Evolutionary conservation across 805 yeast species (phyloP), one percentile per base, ranked within the genome.

Genomic region (Metschnikowia drakensbergensis): DNA sequence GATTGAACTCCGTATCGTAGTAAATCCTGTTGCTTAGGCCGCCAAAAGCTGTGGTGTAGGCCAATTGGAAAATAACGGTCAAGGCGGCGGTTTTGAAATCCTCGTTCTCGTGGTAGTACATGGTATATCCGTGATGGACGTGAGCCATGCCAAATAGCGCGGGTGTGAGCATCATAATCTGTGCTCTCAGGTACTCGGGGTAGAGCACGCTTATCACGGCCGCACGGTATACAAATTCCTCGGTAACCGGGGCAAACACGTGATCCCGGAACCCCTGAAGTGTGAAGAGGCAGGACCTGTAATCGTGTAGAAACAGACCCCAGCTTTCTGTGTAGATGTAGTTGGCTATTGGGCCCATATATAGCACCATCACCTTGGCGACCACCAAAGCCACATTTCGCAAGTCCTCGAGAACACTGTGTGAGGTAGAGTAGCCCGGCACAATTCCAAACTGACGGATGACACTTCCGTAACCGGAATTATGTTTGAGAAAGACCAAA

Each of bases 131-230:
- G 61, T 88, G 96, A 60, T 88, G 92, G 23, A 85, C 43, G 64
- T 88, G 96, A 0, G 95, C 94, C 26, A 84, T 57, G 1, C 91
- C 90, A 68, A 88, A 88, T 48, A 81, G 72, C 6, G 81, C 57
- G 1, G 96, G 94, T 41, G 54, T 44, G 39, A 46, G 49, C 23
- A 30, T 23, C 32, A 51, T 36, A 6, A 54, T 38, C 13, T 28
- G 36, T 4, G 10, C 23, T 13, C 43, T 40, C 38, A 46, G 46
- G 5, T 41, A 36, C 7, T 29, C 41, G 2, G 60, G 61, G 26
- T 46, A 36, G 46, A 55, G 62, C 58, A 49, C 65, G 48, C 40
- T 66, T 54, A 49, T 69, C 49, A 51, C 77, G 50, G 54, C 74
- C 0, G 84, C 71, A 1, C 95, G 71, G 60, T 82, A 88, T 1